Base-by-base conservation (phyloP, 257 asterid species). In the Thymus mandschuricus region DNA sequence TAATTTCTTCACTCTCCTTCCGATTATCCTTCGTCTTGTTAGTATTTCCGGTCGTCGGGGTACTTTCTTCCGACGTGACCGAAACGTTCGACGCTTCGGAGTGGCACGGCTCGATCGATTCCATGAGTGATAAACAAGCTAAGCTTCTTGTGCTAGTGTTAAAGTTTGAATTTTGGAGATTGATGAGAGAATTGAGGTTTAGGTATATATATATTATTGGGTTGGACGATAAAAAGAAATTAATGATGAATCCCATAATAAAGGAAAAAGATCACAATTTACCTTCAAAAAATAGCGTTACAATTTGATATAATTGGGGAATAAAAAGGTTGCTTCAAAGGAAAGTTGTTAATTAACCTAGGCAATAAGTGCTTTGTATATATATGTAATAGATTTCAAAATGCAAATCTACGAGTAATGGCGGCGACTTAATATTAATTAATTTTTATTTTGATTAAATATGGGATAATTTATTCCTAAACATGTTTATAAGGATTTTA, bases 11-110 rank as follows among this genome's bases (percentile, higher is more conserved):
- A n/a, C 70, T 66, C 60, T 61, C 81, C 64, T 38, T 80, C 74
- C 0, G 27, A 43, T 63, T 8, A 5, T 4, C 41, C 41, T 38
- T 38, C 41, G 6, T 66, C 68, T 4, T 50, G 12, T 4, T 74
- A 35, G 4, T 38, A 7, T 38, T 38, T 38, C 1, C 41, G 41
- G 41, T 69, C 33, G 46, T 12, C 0, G 74, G 77, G 21, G 77
- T 43, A 21, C 21, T 21, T 66, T 81, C 85, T 31, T 84, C 75
- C 10, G 83, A 87, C 1, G 90, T 70, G 56, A 74, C 83, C 0
- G 91, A 85, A 27, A 81, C 73, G 55, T 85, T 75, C 5, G 89
- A 89, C 35, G 80, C 85, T 13, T 80, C 80, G 13, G 93, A 81
- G 68, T 64, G 83, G 58, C 75, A 81, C 35, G 67, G 79, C 54